These are phyloP conservation scores for Coniochaeta sp. DNA, from an alignment of 2,329 filamentous ascomycete species.

Conservation along the genomic window DNA sequence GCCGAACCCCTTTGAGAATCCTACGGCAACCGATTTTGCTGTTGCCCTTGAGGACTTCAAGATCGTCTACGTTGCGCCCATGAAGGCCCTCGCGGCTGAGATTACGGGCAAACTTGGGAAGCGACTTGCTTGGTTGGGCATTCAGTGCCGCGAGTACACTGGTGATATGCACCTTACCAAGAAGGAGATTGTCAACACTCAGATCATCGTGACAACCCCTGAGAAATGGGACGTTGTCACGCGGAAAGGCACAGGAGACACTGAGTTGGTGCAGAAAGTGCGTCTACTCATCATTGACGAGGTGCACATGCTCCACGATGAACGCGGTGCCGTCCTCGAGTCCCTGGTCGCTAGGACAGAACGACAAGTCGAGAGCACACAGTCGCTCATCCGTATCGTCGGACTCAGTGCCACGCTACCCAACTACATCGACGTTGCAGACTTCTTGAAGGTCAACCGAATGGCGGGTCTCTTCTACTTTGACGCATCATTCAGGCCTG, in stretches of 20 bases:
- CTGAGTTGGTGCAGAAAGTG: constrained; percentile 95
- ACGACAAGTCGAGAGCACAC: constrained; percentile 94
- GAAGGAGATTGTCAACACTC: constrained; percentile 87
- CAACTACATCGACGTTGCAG: constrained; percentile 93
- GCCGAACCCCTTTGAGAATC: constrained; percentile 72
- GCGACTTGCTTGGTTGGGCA: constrained; percentile 85
- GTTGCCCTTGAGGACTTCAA: constrained; percentile 90
- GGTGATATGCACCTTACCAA: constrained; percentile 99
- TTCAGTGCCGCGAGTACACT: constrained; percentile 88
- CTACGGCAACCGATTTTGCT: constrained; percentile 67
- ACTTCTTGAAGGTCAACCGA: constrained; percentile 94
- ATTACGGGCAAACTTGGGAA: constrained; percentile 92
- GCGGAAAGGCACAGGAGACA: constrained; percentile 92
- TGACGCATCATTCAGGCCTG: constrained; percentile 89
- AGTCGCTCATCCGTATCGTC: constrained; percentile 92
- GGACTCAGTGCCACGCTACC: constrained; percentile 92
- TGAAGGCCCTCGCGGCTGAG: constrained; percentile 97
- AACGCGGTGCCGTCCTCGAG: constrained; percentile 91
- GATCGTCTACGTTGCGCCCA: constrained; percentile 96
- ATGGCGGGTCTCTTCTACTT: constrained; percentile 94
- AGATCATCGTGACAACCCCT: constrained; percentile 96
- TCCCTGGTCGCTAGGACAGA: constrained; percentile 92
- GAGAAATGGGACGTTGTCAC: constrained; percentile 99
- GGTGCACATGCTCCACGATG: constrained; percentile 98
- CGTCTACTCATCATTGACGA: constrained; percentile 95